phyloP scores from a whole-genome alignment of 163 green algal genomes.

The Coccomyxa subellipsoidea region DNA sequence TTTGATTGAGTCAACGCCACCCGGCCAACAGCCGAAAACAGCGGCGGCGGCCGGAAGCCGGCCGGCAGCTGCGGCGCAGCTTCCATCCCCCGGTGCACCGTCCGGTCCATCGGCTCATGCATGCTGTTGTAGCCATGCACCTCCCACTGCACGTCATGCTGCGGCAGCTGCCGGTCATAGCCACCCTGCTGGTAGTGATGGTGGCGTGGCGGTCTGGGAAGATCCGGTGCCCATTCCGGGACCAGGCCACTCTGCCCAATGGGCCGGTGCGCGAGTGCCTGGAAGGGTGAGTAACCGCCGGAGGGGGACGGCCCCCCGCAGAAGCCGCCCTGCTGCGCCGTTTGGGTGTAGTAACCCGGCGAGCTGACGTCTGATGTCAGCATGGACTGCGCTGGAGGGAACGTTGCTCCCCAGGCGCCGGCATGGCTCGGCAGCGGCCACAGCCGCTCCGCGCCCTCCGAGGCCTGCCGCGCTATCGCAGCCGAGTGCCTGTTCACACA shows the following conservation, averaged over 20 bases:
- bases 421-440: background rate
- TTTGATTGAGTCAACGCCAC: no score
- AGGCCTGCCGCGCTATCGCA: background rate
- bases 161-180: background rate
- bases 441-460: background rate
- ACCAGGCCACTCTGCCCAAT: background rate
- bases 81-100: background rate
- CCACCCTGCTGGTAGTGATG: background rate
- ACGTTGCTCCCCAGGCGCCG: background rate
- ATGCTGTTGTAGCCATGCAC: background rate
- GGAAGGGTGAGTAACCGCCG: background rate
- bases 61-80: background rate
- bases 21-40: background rate
- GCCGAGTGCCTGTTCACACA: background rate
- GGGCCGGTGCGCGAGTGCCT: background rate
- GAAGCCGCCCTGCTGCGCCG: background rate
- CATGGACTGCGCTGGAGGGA: background rate
- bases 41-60: background rate
- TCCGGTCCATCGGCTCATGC: background rate
- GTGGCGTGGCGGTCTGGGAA: background rate
- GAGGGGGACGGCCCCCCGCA: background rate
- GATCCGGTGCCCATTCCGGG: background rate
- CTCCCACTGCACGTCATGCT: background rate
- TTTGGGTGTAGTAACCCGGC: background rate
- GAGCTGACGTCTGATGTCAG: background rate